Percentiles rank a stretch among this genome's conserved stretches.
Conservation (phyloP, 2,329 filamentous ascomycete species). For the Colletotrichum cordylinicola region DNA sequence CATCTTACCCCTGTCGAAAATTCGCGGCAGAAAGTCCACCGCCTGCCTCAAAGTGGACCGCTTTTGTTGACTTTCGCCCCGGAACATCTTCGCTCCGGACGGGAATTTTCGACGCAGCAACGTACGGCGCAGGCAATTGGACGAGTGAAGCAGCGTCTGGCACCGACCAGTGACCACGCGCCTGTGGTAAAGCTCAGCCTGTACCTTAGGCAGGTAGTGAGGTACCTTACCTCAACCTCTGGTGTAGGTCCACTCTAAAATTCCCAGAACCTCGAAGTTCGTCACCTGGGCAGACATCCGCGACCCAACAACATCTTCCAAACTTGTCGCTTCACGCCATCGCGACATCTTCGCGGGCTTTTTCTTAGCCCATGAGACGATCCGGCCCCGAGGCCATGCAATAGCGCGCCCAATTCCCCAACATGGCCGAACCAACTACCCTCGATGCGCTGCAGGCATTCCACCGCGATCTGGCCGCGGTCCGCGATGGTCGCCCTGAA, state of each 20-base stretch:
- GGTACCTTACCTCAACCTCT: neutral
- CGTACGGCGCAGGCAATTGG: neutral
- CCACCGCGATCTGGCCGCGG: conserved; percentile 81
- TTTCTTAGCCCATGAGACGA: conserved; percentile 14
- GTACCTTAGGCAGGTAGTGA: neutral
- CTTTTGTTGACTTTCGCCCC: conserved; percentile 9
- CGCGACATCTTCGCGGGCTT: conserved; percentile 19
- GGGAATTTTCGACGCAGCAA: neutral
- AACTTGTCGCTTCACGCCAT: conserved; percentile 5
- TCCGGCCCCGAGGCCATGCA: conserved; percentile 41
- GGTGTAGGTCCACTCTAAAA: conserved; percentile 21
- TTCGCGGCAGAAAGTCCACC: neutral
- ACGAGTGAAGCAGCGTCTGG: neutral
- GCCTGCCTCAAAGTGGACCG: neutral
- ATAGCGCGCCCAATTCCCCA: conserved; percentile 46
- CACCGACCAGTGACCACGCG: neutral
- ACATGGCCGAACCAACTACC: conserved; percentile 76
- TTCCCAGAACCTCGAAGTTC: conserved; percentile 21
- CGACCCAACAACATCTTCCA: neutral
- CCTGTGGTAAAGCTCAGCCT: neutral
- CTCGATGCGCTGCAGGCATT: conserved; percentile 83
- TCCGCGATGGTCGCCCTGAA: conserved; percentile 70
- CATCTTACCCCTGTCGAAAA: neutral
- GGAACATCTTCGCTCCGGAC: neutral
- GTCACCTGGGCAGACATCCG: neutral